Evolutionary conservation across 2,329 filamentous ascomycete genomes (phyloP).

Genomic region (Didymella pinodella): DNA sequence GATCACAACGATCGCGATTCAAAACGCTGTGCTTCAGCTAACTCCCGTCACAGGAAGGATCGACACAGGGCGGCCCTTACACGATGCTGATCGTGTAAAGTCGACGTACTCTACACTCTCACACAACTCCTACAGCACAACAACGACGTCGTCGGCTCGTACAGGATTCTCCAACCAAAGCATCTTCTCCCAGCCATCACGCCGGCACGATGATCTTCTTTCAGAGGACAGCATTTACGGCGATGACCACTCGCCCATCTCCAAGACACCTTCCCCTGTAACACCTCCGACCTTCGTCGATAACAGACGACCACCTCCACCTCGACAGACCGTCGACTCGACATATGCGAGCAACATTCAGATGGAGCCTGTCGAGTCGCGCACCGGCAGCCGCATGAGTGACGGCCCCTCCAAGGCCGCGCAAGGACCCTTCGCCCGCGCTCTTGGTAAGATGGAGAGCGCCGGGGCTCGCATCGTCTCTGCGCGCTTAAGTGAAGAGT

Average conservation of each 20-base stretch:
- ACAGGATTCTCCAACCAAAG: slow-evolving; percentile 30
- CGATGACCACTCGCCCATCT: slow-evolving; percentile 12
- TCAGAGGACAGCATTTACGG: slow-evolving; percentile 26
- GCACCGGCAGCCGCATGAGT: slow-evolving; percentile 32
- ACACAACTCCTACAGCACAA: slow-evolving; percentile 29
- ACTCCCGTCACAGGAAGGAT: slow-evolving; percentile 20
- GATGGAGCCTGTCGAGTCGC: slow-evolving; percentile 33
- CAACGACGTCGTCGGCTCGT: slow-evolving; percentile 26
- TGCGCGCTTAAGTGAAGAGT: slow-evolving; percentile 37
- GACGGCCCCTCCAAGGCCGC: slow-evolving; percentile 29
- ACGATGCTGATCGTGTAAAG: slow-evolving; percentile 21
- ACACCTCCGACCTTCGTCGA: slow-evolving; percentile 18
- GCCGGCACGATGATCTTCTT: slow-evolving; percentile 27
- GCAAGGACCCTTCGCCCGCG: slow-evolving; percentile 34
- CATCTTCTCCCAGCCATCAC: slow-evolving; percentile 29
- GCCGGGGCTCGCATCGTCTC: slow-evolving; percentile 38
- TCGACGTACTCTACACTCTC: slow-evolving; percentile 32
- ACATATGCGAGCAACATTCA: slow-evolving; percentile 26
- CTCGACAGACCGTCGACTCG: slow-evolving; percentile 14
- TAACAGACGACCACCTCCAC: slow-evolving; percentile 11
- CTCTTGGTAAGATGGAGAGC: slow-evolving; percentile 38
- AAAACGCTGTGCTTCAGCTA: slow-evolving; percentile 16
- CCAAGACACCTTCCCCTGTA: slow-evolving; percentile 16
- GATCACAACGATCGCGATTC: slow-evolving; percentile 4
- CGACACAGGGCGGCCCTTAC: slow-evolving; percentile 17